A percentile compares a stretch with the other conserved stretches of the same genome.
Evolutionary conservation across 106 monocot species (phyloP).

Genomic region (Allium cepa): DNA sequence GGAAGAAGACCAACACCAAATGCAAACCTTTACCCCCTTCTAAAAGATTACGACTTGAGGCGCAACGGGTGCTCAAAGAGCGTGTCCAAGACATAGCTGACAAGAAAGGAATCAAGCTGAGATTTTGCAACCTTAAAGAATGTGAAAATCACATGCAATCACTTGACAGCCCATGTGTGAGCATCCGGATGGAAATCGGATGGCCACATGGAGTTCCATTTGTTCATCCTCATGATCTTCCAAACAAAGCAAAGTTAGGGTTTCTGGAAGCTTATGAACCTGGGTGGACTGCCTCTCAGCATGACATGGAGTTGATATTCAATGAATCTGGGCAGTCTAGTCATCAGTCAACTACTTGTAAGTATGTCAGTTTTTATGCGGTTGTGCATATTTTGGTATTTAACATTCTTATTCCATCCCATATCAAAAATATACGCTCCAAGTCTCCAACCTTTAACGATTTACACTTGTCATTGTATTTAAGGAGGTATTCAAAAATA

Average conservation of each 20-base stretch:
- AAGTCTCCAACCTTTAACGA: too few relatives aligned
- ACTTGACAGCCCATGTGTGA: slow-evolving; percentile 62
- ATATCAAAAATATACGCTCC: too few relatives aligned
- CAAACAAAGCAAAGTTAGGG: slow-evolving; percentile 82
- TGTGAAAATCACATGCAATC: slow-evolving; percentile 72
- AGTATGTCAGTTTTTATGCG: not conserved
- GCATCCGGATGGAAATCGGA: slow-evolving; percentile 70
- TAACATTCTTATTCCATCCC: too few relatives aligned
- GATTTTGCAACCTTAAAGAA: slow-evolving; percentile 78
- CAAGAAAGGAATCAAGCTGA: slow-evolving; percentile 85
- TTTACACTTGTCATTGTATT: too few relatives aligned
- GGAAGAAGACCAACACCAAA: not conserved
- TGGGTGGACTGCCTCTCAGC: slow-evolving; percentile 87
- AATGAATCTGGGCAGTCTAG: slow-evolving; percentile 33
- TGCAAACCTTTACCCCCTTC: slow-evolving; percentile 86
- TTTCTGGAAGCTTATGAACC: slow-evolving; percentile 97
- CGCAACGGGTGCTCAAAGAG: slow-evolving; percentile 87
- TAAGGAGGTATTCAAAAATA: too few relatives aligned
- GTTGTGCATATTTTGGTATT: too few relatives aligned
- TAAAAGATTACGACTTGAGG: slow-evolving; percentile 83
- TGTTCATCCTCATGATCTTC: slow-evolving; percentile 97
- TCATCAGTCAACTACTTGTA: slow-evolving; percentile 19
- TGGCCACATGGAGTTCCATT: slow-evolving; percentile 94
- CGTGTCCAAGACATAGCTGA: slow-evolving; percentile 88
- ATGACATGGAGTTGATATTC: slow-evolving; percentile 80